These are phyloP conservation scores for Sclerotinia nivalis DNA, from an alignment of 2,329 filamentous ascomycete species.

Conservation along the genomic window DNA sequence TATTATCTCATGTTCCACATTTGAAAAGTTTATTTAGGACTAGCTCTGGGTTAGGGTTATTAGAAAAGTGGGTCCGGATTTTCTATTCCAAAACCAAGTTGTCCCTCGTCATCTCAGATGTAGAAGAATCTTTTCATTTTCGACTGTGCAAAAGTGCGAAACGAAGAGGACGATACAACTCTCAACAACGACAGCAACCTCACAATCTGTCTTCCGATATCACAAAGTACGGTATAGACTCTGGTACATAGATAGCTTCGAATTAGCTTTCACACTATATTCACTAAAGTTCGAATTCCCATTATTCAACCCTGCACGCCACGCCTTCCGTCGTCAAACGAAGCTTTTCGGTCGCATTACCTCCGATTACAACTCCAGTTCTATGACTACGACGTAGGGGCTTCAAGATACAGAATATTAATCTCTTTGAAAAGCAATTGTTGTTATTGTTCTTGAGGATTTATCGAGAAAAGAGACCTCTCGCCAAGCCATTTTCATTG, in stretches of 20 bases:
- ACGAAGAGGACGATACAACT: neutral
- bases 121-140: slow-evolving; percentile 24
- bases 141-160: slow-evolving; percentile 18
- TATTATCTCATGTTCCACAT: slow-evolving; percentile 2
- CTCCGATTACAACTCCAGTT: too few species aligned
- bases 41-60: slow-evolving; percentile 15
- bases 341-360: slow-evolving; percentile 14
- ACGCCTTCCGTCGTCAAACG: neutral
- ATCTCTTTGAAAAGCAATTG: slow-evolving; percentile 1
- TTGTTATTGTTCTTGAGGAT: slow-evolving; percentile 6
- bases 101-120: slow-evolving; percentile 21
- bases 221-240: neutral
- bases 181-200: neutral
- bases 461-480: neutral
- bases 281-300: neutral
- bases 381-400: neutral
- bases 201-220: neutral
- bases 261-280: neutral
- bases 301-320: slow-evolving; percentile 4
- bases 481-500: slow-evolving; percentile 14
- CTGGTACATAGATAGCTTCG: neutral
- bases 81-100: slow-evolving; percentile 18
- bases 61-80: neutral
- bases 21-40: neutral
- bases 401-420: neutral